Evolutionary conservation across 2,329 filamentous ascomycete species (phyloP), one percentile per base, ranked within the genome.

Genomic region (Fonsecaea pedrosoi): DNA sequence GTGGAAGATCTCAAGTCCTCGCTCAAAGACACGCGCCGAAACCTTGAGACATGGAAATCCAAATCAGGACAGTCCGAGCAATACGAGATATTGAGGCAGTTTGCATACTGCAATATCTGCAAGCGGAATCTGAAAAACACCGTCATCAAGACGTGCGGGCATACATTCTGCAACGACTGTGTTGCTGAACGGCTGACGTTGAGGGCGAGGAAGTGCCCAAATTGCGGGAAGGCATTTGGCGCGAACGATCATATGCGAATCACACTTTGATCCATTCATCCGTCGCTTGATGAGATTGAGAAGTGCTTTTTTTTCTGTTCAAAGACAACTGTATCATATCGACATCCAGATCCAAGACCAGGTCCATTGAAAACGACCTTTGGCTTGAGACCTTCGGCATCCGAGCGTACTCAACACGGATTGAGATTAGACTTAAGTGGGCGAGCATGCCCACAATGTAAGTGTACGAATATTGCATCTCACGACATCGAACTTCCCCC

Each of bases 111-210:
- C 82, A 92, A 92, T 10, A 92, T 98, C 59, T 99, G 96, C 82
- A 92, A 92, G 73, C 90, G 88, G 75, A 92, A 94, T 72, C 94
- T 97, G 82, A 98, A 98, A 80, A 92, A 98, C 76, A 96, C 94
- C 0, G 90, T 90, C 9, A 86, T 99, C 77, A 96, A 95, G 81
- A 93, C 92, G 0, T 99, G 95, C 78, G 95, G 95, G 1, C 95
- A 99, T 78, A 87, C 96, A 57, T 97, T 98, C 79, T 99, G 95
- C 85, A 89, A 90, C 75, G 86, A 89, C 56, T 99, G 95, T 77
- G 91, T 98, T 30, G 92, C 97, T 71, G 91, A 96, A 75, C 89
- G 95, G 65, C 89, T 97, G 69, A 88, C 88, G 54, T 96, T 95
- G 75, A 91, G 95, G 40, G 94, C 94, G 81, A 87, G 95, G 72